Percentiles rank a stretch among this genome's conserved stretches.
Conservation (phyloP, 345 rosid genomes). For the Populus euphratica region DNA sequence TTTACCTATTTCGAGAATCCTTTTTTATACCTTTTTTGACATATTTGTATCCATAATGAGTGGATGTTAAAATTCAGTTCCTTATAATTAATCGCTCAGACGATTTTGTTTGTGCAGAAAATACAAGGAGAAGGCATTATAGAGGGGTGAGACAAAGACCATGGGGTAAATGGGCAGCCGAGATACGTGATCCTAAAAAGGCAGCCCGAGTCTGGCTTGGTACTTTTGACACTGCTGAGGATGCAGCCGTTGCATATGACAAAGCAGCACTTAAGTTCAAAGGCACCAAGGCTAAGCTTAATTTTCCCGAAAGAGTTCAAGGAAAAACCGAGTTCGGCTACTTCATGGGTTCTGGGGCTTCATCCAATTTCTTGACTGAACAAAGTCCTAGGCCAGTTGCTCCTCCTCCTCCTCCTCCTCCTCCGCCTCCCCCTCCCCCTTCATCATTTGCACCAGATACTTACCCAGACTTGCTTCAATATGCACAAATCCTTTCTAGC, state of each 20-base stretch:
- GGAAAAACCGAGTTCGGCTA: slow-evolving; percentile 35
- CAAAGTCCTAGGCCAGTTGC: slow-evolving; percentile 8
- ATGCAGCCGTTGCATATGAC: slow-evolving; percentile 49
- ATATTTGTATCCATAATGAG: neutral
- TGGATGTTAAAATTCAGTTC: neutral
- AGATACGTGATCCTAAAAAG: slow-evolving; percentile 31
- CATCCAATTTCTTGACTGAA: slow-evolving; percentile 1
- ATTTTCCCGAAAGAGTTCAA: slow-evolving; percentile 82
- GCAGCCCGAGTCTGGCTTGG: slow-evolving; percentile 34
- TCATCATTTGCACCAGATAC: slow-evolving; percentile 25
- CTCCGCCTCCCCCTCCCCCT: slow-evolving; percentile 16
- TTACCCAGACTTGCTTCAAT: slow-evolving; percentile 67
- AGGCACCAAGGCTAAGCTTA: slow-evolving; percentile 90
- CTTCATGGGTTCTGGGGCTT: slow-evolving; percentile 9
- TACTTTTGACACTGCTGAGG: slow-evolving; percentile 33
- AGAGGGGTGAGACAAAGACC: slow-evolving; percentile 44
- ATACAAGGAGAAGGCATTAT: slow-evolving; percentile 59
- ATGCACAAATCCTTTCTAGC: slow-evolving; percentile 73
- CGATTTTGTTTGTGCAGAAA: slow-evolving; percentile 37
- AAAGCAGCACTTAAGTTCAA: slow-evolving; percentile 86
- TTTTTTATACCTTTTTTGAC: neutral
- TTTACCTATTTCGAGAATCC: neutral
- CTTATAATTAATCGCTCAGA: neutral
- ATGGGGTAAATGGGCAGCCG: slow-evolving; percentile 34
- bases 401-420: slow-evolving; percentile 4